These are phyloP conservation scores for Pseudogymnoascus sp. DNA, from an alignment of 2,329 filamentous ascomycete species.

Conservation along the genomic window DNA sequence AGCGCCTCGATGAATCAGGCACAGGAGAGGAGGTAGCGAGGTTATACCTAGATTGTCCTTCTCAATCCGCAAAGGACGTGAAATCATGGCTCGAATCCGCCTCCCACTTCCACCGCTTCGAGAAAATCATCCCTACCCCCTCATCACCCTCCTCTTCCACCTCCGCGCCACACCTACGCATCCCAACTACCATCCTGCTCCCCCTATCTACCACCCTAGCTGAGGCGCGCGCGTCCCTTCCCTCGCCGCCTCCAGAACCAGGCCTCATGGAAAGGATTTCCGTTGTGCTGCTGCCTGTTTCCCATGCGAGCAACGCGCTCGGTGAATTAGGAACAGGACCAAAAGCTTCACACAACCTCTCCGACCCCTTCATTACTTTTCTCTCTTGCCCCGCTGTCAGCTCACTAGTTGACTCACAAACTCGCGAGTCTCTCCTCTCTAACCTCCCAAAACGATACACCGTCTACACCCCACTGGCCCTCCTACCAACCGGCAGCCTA, in stretches of 20 bases:
- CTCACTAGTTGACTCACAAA: background rate
- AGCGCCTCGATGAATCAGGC: background rate
- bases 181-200: background rate
- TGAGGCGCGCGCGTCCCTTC: background rate
- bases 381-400: background rate
- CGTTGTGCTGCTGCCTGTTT: background rate
- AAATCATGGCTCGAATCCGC: background rate
- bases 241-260: background rate
- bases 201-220: background rate
- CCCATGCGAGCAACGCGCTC: background rate
- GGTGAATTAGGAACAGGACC: background rate
- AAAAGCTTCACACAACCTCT: background rate
- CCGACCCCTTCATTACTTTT: background rate
- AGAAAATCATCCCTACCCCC: background rate
- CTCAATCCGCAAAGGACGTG: background rate
- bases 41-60: background rate
- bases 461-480: conserved; percentile 51
- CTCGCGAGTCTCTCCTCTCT: background rate
- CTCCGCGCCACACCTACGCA: background rate
- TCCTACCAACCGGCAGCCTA: conserved; percentile 53
- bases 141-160: background rate
- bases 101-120: background rate
- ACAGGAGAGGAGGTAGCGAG: background rate
- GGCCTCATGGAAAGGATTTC: background rate
- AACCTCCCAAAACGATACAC: conserved; percentile 46